Conservation (phyloP, 2,329 filamentous ascomycete genomes). For the Pseudogymnoascus pannorum region DNA sequence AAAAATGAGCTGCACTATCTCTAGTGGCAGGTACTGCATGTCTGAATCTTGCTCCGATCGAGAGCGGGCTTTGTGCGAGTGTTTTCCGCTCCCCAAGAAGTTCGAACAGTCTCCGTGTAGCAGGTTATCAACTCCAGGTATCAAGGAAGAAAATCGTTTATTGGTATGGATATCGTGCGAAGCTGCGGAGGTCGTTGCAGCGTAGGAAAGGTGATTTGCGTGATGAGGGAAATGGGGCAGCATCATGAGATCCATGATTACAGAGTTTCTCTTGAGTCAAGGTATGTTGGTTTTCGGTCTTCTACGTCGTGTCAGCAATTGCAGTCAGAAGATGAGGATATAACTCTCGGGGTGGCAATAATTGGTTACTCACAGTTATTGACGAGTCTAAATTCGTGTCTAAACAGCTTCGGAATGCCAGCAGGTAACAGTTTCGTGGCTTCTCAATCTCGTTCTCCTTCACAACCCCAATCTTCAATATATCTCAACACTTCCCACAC, state of each 20-base stretch:
- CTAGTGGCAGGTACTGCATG: slow-evolving; percentile 10
- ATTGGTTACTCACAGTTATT: background rate
- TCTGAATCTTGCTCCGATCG: background rate
- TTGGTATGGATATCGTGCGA: slow-evolving; percentile 10
- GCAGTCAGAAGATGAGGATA: background rate
- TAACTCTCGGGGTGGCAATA: background rate
- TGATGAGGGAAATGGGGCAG: background rate
- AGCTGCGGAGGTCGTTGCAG: background rate
- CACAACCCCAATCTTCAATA: background rate
- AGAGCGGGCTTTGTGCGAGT: background rate
- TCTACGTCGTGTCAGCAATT: background rate
- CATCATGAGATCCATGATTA: slow-evolving; percentile 8
- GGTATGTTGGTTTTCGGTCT: slow-evolving; percentile 5
- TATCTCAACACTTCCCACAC: slow-evolving; percentile 1
- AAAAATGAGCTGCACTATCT: slow-evolving; percentile 10
- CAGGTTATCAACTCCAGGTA: background rate
- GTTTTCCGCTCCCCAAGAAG: background rate
- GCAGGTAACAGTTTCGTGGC: slow-evolving; percentile 3
- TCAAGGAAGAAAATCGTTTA: background rate
- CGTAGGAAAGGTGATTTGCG: background rate
- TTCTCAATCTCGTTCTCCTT: background rate
- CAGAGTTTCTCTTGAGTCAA: background rate
- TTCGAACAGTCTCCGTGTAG: slow-evolving; percentile 3
- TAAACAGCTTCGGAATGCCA: background rate
- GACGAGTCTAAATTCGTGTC: background rate